Evolutionary conservation across 140 eudicot species (phyloP).

Genomic region (Anethum foeniculum): DNA sequence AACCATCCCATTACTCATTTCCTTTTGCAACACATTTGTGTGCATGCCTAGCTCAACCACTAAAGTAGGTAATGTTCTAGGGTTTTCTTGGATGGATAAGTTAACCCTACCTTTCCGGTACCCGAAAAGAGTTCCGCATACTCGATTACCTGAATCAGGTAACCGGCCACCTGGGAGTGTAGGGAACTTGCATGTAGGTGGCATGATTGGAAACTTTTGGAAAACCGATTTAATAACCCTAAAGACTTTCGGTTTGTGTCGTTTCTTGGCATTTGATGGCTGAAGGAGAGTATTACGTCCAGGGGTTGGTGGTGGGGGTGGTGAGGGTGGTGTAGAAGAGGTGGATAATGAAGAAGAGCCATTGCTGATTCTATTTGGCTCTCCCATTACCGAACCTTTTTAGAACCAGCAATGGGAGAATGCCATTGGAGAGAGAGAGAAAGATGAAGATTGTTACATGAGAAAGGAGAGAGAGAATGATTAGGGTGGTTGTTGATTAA

Average conservation of each 20-base stretch:
- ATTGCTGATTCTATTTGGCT: slow-evolving; percentile 23
- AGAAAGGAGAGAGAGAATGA: slow-evolving; percentile 4
- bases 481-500: slow-evolving; percentile 5
- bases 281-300: slow-evolving; percentile 14
- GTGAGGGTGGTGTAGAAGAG: slow-evolving; percentile 25
- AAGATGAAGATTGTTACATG: background rate
- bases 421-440: slow-evolving; percentile 4
- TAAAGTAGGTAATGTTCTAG: slow-evolving; percentile 41
- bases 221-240: slow-evolving; percentile 40
- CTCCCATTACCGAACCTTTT: slow-evolving; percentile 44
- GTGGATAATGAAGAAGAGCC: slow-evolving; percentile 20
- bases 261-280: slow-evolving; percentile 39
- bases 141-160: slow-evolving; percentile 30
- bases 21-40: slow-evolving; percentile 49
- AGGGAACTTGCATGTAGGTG: slow-evolving; percentile 45
- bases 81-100: slow-evolving; percentile 57
- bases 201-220: slow-evolving; percentile 50
- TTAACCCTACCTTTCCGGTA: slow-evolving; percentile 57
- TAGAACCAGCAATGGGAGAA: slow-evolving; percentile 41
- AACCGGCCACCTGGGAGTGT: slow-evolving; percentile 40
- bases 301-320: slow-evolving; percentile 18
- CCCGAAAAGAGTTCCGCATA: slow-evolving; percentile 70
- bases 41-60: slow-evolving; percentile 60
- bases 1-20: slow-evolving; percentile 59
- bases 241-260: slow-evolving; percentile 25